Base-by-base conservation (phyloP, 495 filamentous ascomycete species). In the Aspergillus sparsus region DNA sequence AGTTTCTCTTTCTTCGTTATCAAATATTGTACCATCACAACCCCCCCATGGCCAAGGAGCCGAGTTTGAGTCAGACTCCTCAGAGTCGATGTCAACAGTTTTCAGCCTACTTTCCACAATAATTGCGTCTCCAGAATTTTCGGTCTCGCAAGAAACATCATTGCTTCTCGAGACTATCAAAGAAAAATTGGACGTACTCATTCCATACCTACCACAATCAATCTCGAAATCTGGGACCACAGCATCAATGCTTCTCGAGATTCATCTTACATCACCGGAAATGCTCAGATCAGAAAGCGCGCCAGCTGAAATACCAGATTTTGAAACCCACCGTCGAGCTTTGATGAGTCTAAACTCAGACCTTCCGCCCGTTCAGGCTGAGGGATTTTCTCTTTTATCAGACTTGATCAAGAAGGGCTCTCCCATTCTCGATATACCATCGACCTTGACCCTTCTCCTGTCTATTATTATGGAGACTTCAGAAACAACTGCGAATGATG, bases 341-440 rank as follows among this genome's bases (percentile, higher is more conserved):
- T 76, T 94, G 33, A 83, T 80, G 1, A 90, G 93, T 66, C 85
- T 94, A 55, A 87, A 86, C 16, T 89, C 91, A 55, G 82, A 87
- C 0, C 85, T 90, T 0, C 83, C 90, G 7, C 91, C 91, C 0
- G 86, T 93, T 9, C 85, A 90, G 33, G 87, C 85, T 6, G 89
- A 94, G 68, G 91, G 90, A 9, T 83, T 96, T 37, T 85, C 87
- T 18, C 80, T 91, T 1, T 73, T 95, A 13, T 83, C 85, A 0
- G 75, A 76, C 34, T 73, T 96, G 15, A 84, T 94, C 62, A 74
- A 77, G 33, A 76, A 81, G 15, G 68, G 77, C 15, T 89, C 82
- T 9, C 81, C 89, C 0, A 77, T 89, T 12, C 76, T 93, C 50
- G 88, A 94, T 67, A 85, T 92, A 18, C 85, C 84, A 0, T 81